A percentile compares a stretch with the other conserved stretches of the same genome.
Evolutionary conservation across 768 basidiomycete genomes (phyloP).

Genomic region (Boletus vermiculosoides): DNA sequence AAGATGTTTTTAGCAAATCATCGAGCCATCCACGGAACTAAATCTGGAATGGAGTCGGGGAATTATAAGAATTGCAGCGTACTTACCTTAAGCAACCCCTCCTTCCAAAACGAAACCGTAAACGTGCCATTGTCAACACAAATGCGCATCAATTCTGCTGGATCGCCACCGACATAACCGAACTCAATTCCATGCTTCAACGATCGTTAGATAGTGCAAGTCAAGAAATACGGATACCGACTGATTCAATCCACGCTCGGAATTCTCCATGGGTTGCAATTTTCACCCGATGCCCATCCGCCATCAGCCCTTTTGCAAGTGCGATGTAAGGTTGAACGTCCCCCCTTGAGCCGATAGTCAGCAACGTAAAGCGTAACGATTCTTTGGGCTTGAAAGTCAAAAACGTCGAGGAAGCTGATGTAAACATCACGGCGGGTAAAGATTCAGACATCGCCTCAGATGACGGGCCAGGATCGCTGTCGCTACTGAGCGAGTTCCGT

Average conservation of each 20-base stretch:
- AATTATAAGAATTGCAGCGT: background rate
- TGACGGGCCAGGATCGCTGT: conserved; percentile 44
- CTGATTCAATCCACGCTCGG: conserved; percentile 91
- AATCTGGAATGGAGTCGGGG: conserved; percentile 6
- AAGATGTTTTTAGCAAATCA: conserved; percentile 90
- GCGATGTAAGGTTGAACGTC: conserved; percentile 99
- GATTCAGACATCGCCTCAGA: conserved; percentile 65
- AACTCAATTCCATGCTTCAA: conserved; percentile 92
- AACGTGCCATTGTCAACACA: conserved; percentile 99
- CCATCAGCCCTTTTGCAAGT: conserved; percentile 85
- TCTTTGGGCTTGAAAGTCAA: conserved; percentile 92
- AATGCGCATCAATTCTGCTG: conserved; percentile 95
- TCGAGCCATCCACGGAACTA: conserved; percentile 98
- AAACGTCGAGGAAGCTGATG: conserved; percentile 93
- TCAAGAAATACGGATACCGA: conserved; percentile 40
- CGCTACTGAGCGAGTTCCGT: conserved; percentile 34
- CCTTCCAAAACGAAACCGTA: conserved; percentile 92
- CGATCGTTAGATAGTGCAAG: conserved; percentile 7
- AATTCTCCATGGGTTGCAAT: conserved; percentile 98
- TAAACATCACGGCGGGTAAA: conserved; percentile 92
- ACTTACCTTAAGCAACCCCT: conserved; percentile 80
- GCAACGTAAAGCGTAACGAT: conserved; percentile 84
- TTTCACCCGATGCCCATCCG: conserved; percentile 83
- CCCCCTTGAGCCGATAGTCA: conserved; percentile 94
- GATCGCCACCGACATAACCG: conserved; percentile 92